Conservation (phyloP, 169 alveolate genomes). For the Eimeria mitis region DNA sequence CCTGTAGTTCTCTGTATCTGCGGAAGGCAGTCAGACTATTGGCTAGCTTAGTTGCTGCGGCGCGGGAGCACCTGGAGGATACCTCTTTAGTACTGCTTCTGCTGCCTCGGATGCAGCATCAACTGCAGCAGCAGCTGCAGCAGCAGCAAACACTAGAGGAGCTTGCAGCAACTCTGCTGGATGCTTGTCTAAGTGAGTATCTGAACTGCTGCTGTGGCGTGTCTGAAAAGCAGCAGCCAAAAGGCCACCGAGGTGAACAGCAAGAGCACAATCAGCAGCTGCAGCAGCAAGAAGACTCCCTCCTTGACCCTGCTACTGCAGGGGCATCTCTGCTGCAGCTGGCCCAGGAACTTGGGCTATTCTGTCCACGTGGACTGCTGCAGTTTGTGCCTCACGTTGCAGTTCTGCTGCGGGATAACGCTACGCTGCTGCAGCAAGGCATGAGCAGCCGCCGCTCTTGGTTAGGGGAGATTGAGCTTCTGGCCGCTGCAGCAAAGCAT, state of each 20-base stretch:
- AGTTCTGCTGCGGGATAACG: conserved; percentile 43
- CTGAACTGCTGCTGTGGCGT: conserved; percentile 52
- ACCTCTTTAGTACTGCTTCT: conserved; percentile 40
- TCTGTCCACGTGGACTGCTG: conserved; percentile 56
- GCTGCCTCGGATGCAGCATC: conserved; percentile 66
- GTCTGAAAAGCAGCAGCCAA: background rate
- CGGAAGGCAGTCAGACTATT: conserved; percentile 47
- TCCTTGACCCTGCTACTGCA: conserved; percentile 59
- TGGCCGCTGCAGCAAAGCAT: conserved; percentile 65
- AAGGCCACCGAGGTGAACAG: background rate
- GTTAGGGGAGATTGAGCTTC: conserved; percentile 68
- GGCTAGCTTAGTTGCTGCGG: conserved; percentile 59
- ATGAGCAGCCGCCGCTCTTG: conserved; percentile 46
- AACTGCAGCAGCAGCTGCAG: conserved; percentile 55
- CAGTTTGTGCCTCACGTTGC: conserved; percentile 69
- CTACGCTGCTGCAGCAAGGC: conserved; percentile 51
- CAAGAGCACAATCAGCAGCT: background rate
- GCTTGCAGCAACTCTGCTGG: conserved; percentile 70
- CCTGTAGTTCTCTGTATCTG: conserved; percentile 2
- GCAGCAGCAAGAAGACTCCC: conserved; percentile 48
- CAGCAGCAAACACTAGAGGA: conserved; percentile 54
- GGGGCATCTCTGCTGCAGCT: conserved; percentile 52
- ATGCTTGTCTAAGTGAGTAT: conserved; percentile 56
- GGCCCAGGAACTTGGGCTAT: conserved; percentile 57
- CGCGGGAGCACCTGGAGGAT: conserved; percentile 67